phyloP scores from a whole-genome alignment of 768 basidiomycete genomes.

The Coprinopsis marcescibilis region DNA sequence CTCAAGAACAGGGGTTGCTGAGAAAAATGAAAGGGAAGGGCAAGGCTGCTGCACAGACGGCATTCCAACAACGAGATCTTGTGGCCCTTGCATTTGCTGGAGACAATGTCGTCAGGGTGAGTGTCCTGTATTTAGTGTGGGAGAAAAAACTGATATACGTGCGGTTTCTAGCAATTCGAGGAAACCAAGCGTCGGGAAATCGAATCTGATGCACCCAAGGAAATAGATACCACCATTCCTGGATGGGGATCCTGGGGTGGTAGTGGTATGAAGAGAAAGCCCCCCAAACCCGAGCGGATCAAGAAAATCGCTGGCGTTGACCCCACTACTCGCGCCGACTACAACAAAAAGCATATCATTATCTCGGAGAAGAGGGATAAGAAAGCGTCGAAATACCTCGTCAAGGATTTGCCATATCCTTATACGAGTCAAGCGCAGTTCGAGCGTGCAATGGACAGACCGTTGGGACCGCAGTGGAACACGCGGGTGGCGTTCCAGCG shows the following conservation, averaged over 20 bases:
- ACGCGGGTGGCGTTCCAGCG: slow-evolving; percentile 80
- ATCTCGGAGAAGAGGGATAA: slow-evolving; percentile 95
- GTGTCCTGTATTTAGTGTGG: slow-evolving; percentile 16
- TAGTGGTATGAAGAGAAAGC: slow-evolving; percentile 52
- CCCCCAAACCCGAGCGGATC: slow-evolving; percentile 65
- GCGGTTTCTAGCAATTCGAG: slow-evolving; percentile 64
- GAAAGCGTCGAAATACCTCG: slow-evolving; percentile 84
- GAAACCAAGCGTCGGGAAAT: slow-evolving; percentile 79
- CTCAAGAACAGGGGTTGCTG: slow-evolving; percentile 47
- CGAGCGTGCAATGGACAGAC: slow-evolving; percentile 75
- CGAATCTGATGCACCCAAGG: slow-evolving; percentile 79
- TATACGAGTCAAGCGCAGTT: slow-evolving; percentile 93
- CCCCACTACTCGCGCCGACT: slow-evolving; percentile 76
- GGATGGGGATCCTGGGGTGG: slow-evolving; percentile 99
- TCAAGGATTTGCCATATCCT: slow-evolving; percentile 90
- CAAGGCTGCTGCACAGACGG: slow-evolving; percentile 41
- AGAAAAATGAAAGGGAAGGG: slow-evolving; percentile 34
- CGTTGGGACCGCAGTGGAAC: slow-evolving; percentile 91
- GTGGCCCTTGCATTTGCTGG: slow-evolving; percentile 95
- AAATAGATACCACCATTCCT: slow-evolving; percentile 85
- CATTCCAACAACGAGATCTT: slow-evolving; percentile 87
- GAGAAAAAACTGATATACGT: slow-evolving; percentile 5
- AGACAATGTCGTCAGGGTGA: slow-evolving; percentile 88
- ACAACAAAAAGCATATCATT: slow-evolving; percentile 82
- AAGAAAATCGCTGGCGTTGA: slow-evolving; percentile 81